Conservation (phyloP, 805 yeast species). For the Scheffersomyces ergatensis region DNA sequence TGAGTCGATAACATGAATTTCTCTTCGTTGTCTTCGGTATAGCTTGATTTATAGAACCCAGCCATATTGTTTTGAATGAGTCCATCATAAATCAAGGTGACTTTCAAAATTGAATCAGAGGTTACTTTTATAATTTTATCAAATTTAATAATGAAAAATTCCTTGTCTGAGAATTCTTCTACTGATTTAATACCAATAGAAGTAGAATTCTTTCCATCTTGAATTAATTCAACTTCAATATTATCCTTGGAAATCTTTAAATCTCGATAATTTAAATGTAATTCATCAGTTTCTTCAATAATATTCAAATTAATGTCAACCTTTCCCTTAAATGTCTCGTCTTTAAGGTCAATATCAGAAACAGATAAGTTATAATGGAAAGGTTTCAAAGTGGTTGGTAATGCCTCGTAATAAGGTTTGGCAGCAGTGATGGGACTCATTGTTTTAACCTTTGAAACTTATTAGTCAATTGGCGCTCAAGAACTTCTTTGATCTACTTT, state of each 20-base stretch:
- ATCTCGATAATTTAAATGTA: conserved; percentile 50
- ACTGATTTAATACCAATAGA: conserved; percentile 8
- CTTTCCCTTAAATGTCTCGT: conserved; percentile 45
- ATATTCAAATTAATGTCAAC: conserved; percentile 49
- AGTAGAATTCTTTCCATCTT: conserved; percentile 15
- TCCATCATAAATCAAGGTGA: conserved; percentile 38
- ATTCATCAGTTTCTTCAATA: conserved; percentile 35
- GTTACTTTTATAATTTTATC: conserved; percentile 26
- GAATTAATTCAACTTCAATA: conserved; percentile 22
- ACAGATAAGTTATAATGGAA: conserved; percentile 63
- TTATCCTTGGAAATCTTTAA: conserved; percentile 23
- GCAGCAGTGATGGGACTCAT: no score
- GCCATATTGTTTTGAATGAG: conserved; percentile 54
- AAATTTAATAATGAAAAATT: conserved; percentile 62
- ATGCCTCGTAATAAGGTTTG: conserved; percentile 40
- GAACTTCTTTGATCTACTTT: no score
- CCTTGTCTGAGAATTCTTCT: conserved; percentile 45
- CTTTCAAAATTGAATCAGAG: conserved; percentile 19
- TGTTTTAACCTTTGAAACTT: no score
- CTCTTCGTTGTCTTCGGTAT: conserved; percentile 34
- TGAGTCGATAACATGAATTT: conserved; percentile 50
- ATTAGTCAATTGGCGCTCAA: no score
- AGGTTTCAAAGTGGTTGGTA: conserved; percentile 70
- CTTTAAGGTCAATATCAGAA: conserved; percentile 55
- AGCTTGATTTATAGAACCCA: conserved; percentile 51